These are phyloP conservation scores for Petunia hybrid DNA, from an alignment of 305 asterid genomes.

Conservation along the genomic window DNA sequence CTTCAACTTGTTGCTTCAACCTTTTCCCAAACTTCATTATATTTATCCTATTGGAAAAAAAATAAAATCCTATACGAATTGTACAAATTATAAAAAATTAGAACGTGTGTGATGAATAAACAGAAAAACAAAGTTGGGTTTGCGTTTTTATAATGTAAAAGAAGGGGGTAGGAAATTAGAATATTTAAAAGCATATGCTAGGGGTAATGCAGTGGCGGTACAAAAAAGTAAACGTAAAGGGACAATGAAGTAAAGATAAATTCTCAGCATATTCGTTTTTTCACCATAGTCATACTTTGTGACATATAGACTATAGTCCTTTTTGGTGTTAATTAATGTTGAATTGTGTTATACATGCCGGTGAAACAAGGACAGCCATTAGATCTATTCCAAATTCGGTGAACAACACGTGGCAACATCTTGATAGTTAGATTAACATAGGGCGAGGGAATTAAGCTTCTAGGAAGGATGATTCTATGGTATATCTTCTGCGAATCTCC, in stretches of 20 bases:
- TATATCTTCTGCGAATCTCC: conserved; percentile 52
- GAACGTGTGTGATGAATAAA: not conserved
- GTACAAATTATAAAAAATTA: not conserved
- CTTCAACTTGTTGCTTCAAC: conserved; percentile 71
- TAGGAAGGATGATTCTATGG: conserved; percentile 53
- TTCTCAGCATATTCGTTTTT: conserved; percentile 76
- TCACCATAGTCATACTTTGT: too few species aligned
- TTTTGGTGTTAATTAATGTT: not conserved
- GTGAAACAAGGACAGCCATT: not conserved
- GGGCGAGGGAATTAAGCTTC: conserved; percentile 29
- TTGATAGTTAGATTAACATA: not conserved
- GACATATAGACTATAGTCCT: conserved; percentile 16
- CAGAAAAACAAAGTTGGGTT: not conserved
- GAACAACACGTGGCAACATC: not conserved
- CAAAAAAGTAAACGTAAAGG: conserved; percentile 37
- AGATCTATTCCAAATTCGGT: not conserved
- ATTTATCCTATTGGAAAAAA: not conserved
- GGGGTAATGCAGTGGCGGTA: conserved; percentile 65
- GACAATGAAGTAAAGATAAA: conserved; percentile 41
- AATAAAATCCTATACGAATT: not conserved
- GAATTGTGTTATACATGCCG: not conserved
- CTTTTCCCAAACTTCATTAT: conserved; percentile 88
- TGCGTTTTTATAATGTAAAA: conserved; percentile 41
- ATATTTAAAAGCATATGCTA: conserved; percentile 87
- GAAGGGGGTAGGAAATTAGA: conserved; percentile 41